These are phyloP conservation scores for Nephelium lappaceum DNA, from an alignment of 345 rosid species.

Conservation along the genomic window DNA sequence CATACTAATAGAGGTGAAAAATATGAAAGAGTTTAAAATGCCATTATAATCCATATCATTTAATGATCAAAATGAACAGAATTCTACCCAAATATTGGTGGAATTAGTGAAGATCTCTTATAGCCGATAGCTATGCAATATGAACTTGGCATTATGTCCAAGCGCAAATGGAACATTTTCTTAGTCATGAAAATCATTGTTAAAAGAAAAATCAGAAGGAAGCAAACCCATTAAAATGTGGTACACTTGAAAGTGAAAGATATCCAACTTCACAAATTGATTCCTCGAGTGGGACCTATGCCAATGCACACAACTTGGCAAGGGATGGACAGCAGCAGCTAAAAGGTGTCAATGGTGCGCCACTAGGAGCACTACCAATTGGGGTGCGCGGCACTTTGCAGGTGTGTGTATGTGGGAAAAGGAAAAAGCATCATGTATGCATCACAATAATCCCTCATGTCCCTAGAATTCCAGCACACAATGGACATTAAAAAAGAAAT, in stretches of 20 bases:
- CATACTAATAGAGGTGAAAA: too few relatives aligned
- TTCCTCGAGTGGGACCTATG: neutral
- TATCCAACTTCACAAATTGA: neutral
- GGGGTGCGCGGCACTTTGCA: slow-evolving; percentile 12
- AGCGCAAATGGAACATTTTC: too few relatives aligned
- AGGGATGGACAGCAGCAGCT: neutral
- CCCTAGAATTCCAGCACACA: slow-evolving; percentile 4
- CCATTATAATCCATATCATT: too few relatives aligned
- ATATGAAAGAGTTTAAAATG: too few relatives aligned
- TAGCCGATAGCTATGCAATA: too few relatives aligned
- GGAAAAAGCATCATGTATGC: neutral
- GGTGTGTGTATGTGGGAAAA: neutral
- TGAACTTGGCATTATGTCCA: too few relatives aligned
- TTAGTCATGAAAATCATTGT: neutral
- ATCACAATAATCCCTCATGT: neutral
- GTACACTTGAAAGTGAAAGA: neutral
- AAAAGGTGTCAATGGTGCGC: slow-evolving; percentile 1
- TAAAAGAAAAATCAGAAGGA: too few relatives aligned
- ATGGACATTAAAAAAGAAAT: neutral
- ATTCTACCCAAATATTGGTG: too few relatives aligned
- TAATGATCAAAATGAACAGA: too few relatives aligned
- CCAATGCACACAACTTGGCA: neutral
- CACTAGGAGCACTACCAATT: slow-evolving; percentile 14
- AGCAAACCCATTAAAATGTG: too few relatives aligned
- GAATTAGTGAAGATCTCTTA: too few relatives aligned